Base-by-base conservation (phyloP, 2,329 filamentous ascomycete species). In the Onygenales sp. region DNA sequence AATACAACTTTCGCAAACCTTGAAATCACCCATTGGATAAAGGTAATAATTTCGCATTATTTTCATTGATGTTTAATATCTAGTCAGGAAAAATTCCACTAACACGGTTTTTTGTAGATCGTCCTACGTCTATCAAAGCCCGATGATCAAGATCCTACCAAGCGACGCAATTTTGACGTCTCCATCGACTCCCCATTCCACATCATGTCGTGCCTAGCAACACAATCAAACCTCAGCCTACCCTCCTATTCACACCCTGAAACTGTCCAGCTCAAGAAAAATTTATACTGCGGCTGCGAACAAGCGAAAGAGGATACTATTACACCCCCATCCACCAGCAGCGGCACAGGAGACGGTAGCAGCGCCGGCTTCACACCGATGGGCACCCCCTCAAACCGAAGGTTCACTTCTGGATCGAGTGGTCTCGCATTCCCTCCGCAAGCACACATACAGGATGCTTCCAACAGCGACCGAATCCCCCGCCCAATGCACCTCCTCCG, bases 101-200 rank as follows among this genome's bases (percentile, higher is more conserved):
- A 54, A 63, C 50, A n/a, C 45, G 31, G 39, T 6, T 27, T 42
- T 50, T 17, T 43, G 31, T 57, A 92, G 88, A 89, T 95, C 64
- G 89, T 95, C 56, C 88, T 96, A 83, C 86, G 91, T 51, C 84
- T 96, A 46, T 95, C 90, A 33, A 89, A 88, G 61, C 75, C 86
- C 11, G 91, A 95, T 61, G 80, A 84, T 40, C 82, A 85, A 9
- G 87, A 95, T 62, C 84, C 89, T 0, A 77, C 76, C 1, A 91
- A 91, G 65, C 82, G 90, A 58, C 82, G 90, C 36, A 91, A 95
- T 66, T 96, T 95, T 61, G 91, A 96, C 69, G 95, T 95, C 62
- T 95, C 89, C 60, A 96, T 96, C 61, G 91, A 96, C 70, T 95
- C 90, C 1, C 91, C 91, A 0, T 92, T 96, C 66, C 92, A 92